Percentiles rank a stretch among this genome's conserved stretches.
Conservation (phyloP, 441 rosid species). For the Euphorbia schlechtendalii region DNA sequence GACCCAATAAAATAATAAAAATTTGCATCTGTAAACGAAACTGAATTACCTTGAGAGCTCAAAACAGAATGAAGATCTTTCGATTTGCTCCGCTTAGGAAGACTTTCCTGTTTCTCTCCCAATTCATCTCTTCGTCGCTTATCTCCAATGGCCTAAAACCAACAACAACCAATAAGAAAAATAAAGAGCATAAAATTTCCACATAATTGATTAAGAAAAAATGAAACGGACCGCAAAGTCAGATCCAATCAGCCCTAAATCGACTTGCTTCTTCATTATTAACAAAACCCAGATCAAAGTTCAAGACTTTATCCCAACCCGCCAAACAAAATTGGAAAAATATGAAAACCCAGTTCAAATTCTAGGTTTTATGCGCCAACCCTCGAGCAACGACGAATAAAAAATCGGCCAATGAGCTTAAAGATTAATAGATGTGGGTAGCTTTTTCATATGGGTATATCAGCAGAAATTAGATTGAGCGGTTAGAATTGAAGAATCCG, state of each 20-base stretch:
- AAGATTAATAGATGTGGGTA: no score
- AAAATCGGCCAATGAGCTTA: no score
- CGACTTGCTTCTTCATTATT: constrained; percentile 38
- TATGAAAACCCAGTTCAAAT: neutral
- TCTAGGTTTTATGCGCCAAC: no score
- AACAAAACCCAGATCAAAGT: constrained; percentile 7
- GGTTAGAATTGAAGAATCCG: no score
- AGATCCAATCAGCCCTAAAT: constrained; percentile 29
- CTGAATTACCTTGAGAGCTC: constrained; percentile 37
- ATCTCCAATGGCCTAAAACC: constrained; percentile 31
- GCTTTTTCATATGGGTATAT: no score
- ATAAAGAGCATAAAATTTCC: neutral
- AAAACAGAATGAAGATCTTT: constrained; percentile 37
- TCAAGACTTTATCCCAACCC: neutral
- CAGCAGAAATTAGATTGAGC: no score
- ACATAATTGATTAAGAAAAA: neutral
- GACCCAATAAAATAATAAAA: no score
- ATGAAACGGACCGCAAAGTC: constrained; percentile 36
- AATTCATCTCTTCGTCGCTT: constrained; percentile 30
- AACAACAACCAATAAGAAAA: neutral
- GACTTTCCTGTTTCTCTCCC: constrained; percentile 35
- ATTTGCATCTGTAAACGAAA: neutral
- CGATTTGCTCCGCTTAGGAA: constrained; percentile 44
- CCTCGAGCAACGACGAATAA: no score
- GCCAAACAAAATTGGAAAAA: neutral